These are phyloP conservation scores for Furcasterigmium sp. DNA, from an alignment of 2,329 filamentous ascomycete genomes.

Conservation along the genomic window DNA sequence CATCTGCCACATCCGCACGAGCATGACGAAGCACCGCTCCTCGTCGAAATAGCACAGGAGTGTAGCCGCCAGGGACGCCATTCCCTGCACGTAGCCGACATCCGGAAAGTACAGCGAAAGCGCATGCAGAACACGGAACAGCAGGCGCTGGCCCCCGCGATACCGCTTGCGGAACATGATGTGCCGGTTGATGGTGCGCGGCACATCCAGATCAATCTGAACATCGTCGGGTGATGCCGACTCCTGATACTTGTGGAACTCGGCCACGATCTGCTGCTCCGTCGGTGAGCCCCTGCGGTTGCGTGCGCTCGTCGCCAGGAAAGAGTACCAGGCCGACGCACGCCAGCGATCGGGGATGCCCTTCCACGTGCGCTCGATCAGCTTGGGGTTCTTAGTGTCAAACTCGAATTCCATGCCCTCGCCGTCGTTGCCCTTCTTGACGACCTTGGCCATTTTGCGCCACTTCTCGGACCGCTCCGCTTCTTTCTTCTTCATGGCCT, in stretches of 20 bases:
- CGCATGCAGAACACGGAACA: slow-evolving; percentile 90
- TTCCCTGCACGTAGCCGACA: slow-evolving; percentile 94
- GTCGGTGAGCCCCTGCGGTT: slow-evolving; percentile 55
- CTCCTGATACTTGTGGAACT: slow-evolving; percentile 69
- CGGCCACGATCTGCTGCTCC: slow-evolving; percentile 66
- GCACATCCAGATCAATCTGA: slow-evolving; percentile 96
- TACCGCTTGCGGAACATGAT: slow-evolving; percentile 96
- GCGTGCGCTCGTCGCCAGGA: slow-evolving; percentile 73
- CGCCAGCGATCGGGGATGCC: slow-evolving; percentile 97
- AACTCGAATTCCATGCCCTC: slow-evolving; percentile 69
- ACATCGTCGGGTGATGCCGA: slow-evolving; percentile 81
- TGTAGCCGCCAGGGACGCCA: slow-evolving; percentile 90
- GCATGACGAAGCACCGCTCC: slow-evolving; percentile 90
- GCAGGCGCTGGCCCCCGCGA: slow-evolving; percentile 80
- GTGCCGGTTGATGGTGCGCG: slow-evolving; percentile 87
- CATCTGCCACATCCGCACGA: slow-evolving; percentile 89
- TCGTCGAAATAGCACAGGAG: slow-evolving; percentile 96
- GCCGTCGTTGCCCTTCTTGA: slow-evolving; percentile 43
- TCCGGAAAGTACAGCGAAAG: slow-evolving; percentile 87
- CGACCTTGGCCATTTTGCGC: slow-evolving; percentile 59
- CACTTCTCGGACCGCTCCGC: slow-evolving; percentile 60
- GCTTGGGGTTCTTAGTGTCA: slow-evolving; percentile 73
- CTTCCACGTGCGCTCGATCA: slow-evolving; percentile 93
- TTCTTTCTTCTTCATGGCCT: slow-evolving; percentile 58
- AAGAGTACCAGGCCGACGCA: slow-evolving; percentile 89